phyloP scores from a whole-genome alignment of 805 yeast species.

The Schwanniomyces vanrijiae region DNA sequence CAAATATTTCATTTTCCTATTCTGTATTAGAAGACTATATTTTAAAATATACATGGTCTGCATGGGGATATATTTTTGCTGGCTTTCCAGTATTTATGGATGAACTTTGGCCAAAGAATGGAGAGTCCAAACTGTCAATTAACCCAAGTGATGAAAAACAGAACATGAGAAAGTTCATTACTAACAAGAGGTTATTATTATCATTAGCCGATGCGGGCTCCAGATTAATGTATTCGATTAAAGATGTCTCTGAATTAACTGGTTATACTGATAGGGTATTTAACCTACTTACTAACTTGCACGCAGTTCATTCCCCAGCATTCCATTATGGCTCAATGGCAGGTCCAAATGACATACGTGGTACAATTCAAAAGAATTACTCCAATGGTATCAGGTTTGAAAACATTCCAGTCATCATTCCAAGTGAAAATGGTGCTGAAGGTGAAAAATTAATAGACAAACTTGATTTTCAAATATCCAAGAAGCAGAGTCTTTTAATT shows the following conservation, averaged over 20 bases:
- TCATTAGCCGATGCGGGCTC: constrained; percentile 95
- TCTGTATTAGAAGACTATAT: constrained; percentile 81
- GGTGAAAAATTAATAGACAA: constrained; percentile 60
- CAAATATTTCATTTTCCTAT: constrained; percentile 62
- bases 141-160: constrained; percentile 44
- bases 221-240: constrained; percentile 89
- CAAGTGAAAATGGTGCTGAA: constrained; percentile 59
- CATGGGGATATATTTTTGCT: constrained; percentile 88
- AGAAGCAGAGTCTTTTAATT: constrained; percentile 70
- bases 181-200: constrained; percentile 85
- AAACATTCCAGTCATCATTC: constrained; percentile 78
- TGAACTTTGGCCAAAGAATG: constrained; percentile 33
- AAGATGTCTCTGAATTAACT: constrained; percentile 85
- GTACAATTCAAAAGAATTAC: constrained; percentile 77
- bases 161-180: constrained; percentile 84
- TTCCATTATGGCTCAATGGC: constrained; percentile 50
- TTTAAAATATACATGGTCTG: constrained; percentile 91
- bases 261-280: constrained; percentile 89
- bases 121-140: constrained; percentile 2
- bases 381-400: constrained; percentile 76
- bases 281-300: constrained; percentile 70
- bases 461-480: constrained; percentile 57
- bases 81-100: constrained; percentile 83
- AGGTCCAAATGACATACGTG: constrained; percentile 57
- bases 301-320: constrained; percentile 71